These are phyloP conservation scores for Bruguiera gymnorhiza DNA, from an alignment of 345 rosid species.

Conservation along the genomic window DNA sequence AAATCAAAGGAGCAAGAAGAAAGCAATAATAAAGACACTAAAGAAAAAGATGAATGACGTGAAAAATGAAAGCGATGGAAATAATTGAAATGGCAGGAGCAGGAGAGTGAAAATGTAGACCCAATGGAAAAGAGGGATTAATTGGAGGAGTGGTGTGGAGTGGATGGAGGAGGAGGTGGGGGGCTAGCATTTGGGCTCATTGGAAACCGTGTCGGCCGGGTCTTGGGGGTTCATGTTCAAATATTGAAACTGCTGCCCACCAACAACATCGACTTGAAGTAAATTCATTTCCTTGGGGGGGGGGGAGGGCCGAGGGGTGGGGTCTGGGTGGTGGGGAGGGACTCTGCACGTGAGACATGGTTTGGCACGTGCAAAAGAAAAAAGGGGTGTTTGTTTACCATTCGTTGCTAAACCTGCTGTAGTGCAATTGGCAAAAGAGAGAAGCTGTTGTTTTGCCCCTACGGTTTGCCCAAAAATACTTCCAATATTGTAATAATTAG, in stretches of 20 bases:
- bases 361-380: conserved; percentile 30
- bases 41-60: not conserved
- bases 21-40: not conserved
- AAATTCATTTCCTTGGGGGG: conserved; percentile 4
- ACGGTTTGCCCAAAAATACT: not conserved
- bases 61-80: conserved; percentile 1
- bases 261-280: conserved; percentile 1
- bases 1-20: not conserved
- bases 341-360: conserved; percentile 39
- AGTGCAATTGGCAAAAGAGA: not conserved
- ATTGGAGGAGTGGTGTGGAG: not conserved
- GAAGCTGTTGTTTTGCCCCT: conserved; percentile 8
- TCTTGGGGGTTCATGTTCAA: conserved; percentile 29
- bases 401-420: not conserved
- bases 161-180: not conserved
- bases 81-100: not conserved
- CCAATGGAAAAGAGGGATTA: too few relatives aligned
- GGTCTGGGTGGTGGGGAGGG: not conserved
- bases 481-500: too few relatives aligned
- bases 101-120: not conserved
- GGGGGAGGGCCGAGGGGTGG: not conserved
- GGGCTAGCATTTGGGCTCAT: conserved; percentile 3
- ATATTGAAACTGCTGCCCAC: conserved; percentile 36
- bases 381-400: not conserved
- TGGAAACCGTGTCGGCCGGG: conserved; percentile 58